Evolutionary conservation across 1,284 basidiomycete genomes (phyloP), one percentile per base, ranked within the genome.

Genomic region (Austroboletus niveus): DNA sequence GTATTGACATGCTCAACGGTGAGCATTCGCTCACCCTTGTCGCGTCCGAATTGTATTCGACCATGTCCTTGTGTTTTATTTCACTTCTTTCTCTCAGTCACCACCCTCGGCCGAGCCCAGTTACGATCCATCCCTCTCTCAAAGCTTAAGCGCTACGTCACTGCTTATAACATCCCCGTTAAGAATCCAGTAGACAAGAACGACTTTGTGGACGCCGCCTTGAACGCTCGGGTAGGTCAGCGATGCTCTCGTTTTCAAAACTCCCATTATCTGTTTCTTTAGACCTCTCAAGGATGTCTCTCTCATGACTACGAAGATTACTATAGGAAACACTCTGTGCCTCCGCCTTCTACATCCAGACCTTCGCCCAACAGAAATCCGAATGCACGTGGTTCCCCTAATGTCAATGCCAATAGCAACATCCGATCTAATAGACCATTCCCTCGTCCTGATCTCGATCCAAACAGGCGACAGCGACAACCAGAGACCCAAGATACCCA

Each of bases 101-200:
- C 88, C 10, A 83, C 87, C 20, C 75, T 79, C 27, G 79, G 82
- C 6, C 78, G 75, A 57, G 69, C 71, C 12, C 74, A 81, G 51
- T 72, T 90, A 5, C 81, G 78, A 57, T 61, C 66, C 5, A 63
- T 84, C 52, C 74, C 83, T 0, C 65, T 89, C 43, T 67, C 78
- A 40, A 84, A 79, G 59, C 72, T 90, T 47, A 82, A 79, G 72
- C 82, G 79, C 48, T 90, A 90, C 61, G 76, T 83, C 32, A 76
- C 74, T 48, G 84, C 82, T 7, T 91, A 91, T 59, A 79, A 81
- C 49, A 85, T 91, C 56, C 70, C 73, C 43, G 74, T 79, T n/a
- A 76, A 75, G 46, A 75, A 78, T 45, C 79, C 82, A 2, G 73
- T 90, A 11, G 87, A 91, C 67, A 90, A 89, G 68, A 83, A 86